Conservation (phyloP, 75 land plant species). For the Selaginella tamariscina region DNA sequence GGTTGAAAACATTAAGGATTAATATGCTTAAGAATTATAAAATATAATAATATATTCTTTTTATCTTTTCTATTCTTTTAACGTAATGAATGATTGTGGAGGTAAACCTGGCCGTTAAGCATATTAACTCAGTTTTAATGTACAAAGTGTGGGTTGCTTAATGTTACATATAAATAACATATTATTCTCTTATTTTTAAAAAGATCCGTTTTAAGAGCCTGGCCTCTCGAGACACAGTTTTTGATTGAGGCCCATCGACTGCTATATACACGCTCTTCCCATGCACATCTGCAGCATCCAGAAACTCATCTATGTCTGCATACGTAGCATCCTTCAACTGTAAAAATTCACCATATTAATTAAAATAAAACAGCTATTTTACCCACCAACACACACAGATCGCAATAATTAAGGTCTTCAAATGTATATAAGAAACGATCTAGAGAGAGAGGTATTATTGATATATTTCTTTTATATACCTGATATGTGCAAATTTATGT, state of each 20-base stretch:
- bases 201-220: conserved; percentile 28
- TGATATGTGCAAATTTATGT: neutral
- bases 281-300: conserved; percentile 21
- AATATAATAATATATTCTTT: too few relatives aligned
- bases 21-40: too few relatives aligned
- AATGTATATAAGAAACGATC: too few relatives aligned
- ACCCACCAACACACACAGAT: neutral
- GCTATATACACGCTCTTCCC: conserved; percentile 21
- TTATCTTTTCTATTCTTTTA: too few relatives aligned
- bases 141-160: too few relatives aligned
- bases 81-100: too few relatives aligned
- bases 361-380: neutral
- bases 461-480: too few relatives aligned
- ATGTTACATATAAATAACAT: too few relatives aligned
- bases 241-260: neutral
- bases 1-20: too few relatives aligned
- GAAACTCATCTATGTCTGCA: conserved; percentile 31
- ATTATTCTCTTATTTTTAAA: conserved; percentile 22
- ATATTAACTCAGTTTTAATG: too few relatives aligned
- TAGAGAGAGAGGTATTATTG: too few relatives aligned
- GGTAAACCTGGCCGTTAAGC: too few relatives aligned
- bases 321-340: conserved; percentile 30
- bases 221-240: conserved; percentile 24
- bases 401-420: neutral
- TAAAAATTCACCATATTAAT: neutral